Conservation (phyloP, 2,329 filamentous ascomycete genomes). For the Sporothrix humicola region DNA sequence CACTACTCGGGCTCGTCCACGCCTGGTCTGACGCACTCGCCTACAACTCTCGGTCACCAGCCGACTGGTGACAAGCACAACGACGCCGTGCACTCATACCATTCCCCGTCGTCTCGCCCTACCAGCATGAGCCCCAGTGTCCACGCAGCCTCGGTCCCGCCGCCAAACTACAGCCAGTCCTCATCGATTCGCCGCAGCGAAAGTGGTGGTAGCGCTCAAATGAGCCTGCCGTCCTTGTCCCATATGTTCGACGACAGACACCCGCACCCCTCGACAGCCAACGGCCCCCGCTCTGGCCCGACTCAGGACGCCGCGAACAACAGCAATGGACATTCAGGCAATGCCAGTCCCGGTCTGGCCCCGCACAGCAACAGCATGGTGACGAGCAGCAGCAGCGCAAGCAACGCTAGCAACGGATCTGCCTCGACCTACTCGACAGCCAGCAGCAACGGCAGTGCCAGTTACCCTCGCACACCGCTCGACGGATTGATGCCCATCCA, state of each 20-base stretch:
- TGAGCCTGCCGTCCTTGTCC: conserved; percentile 54
- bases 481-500: conserved; percentile 62
- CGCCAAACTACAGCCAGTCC: conserved; percentile 22
- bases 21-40: conserved; percentile 49
- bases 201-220: conserved; percentile 40
- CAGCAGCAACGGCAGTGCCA: conserved; percentile 27
- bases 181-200: conserved; percentile 36
- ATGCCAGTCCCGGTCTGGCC: conserved; percentile 41
- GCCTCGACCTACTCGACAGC: conserved; percentile 48
- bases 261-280: conserved; percentile 36
- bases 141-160: conserved; percentile 33
- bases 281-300: conserved; percentile 28
- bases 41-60: conserved; percentile 41
- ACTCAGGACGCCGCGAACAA: conserved; percentile 35
- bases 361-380: conserved; percentile 42
- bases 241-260: conserved; percentile 54
- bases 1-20: conserved; percentile 51
- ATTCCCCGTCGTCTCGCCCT: conserved; percentile 40
- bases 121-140: conserved; percentile 39
- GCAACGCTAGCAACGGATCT: conserved; percentile 40
- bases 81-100: conserved; percentile 37
- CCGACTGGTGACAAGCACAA: conserved; percentile 45
- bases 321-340: not conserved
- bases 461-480: conserved; percentile 53
- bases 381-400: conserved; percentile 34